These are phyloP conservation scores for Lineolata rhizophorae DNA, from an alignment of 495 filamentous ascomycete genomes.

Conservation along the genomic window DNA sequence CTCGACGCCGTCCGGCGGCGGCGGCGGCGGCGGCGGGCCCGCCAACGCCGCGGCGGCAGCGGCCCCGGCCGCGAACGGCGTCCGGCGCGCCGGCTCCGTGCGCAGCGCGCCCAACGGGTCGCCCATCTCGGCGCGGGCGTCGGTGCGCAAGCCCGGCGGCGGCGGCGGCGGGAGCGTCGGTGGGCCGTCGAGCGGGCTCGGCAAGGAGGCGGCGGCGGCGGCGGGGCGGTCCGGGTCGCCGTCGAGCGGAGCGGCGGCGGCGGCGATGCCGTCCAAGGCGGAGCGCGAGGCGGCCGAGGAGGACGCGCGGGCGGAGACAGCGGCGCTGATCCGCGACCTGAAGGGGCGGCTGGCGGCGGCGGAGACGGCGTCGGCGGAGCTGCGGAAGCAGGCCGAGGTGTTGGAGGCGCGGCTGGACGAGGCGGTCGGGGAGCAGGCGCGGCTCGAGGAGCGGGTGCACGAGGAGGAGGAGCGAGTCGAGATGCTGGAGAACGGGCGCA, in stretches of 20 bases:
- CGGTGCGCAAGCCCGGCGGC: conserved; percentile 10
- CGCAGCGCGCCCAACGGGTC: conserved; percentile 8
- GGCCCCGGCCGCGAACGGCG: conserved; percentile 6
- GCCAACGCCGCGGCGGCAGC: not conserved
- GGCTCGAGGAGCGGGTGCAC: conserved; percentile 66
- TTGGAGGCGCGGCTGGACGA: conserved; percentile 77
- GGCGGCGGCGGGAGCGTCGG: too few relatives aligned
- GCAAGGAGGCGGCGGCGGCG: too few relatives aligned
- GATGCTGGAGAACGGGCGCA: conserved; percentile 53
- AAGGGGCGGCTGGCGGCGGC: conserved; percentile 61
- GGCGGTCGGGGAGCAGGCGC: conserved; percentile 55
- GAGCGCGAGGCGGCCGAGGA: conserved; percentile 23
- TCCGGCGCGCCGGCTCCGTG: conserved; percentile 6
- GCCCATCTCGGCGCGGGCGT: conserved; percentile 11
- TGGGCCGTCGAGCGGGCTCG: too few relatives aligned
- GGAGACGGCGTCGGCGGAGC: conserved; percentile 57
- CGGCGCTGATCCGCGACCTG: conserved; percentile 65
- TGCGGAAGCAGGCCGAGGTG: conserved; percentile 62
- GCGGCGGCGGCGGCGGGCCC: too few relatives aligned
- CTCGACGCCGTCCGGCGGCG: too few relatives aligned
- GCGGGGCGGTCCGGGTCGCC: too few relatives aligned
- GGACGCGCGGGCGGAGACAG: conserved; percentile 38
- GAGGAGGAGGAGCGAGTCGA: conserved; percentile 67
- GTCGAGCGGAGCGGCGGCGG: not conserved
- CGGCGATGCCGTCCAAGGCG: conserved; percentile 9